These are phyloP conservation scores for Cryptococcus jaspeensis DNA, from an alignment of 1,284 basidiomycete genomes.

Conservation along the genomic window DNA sequence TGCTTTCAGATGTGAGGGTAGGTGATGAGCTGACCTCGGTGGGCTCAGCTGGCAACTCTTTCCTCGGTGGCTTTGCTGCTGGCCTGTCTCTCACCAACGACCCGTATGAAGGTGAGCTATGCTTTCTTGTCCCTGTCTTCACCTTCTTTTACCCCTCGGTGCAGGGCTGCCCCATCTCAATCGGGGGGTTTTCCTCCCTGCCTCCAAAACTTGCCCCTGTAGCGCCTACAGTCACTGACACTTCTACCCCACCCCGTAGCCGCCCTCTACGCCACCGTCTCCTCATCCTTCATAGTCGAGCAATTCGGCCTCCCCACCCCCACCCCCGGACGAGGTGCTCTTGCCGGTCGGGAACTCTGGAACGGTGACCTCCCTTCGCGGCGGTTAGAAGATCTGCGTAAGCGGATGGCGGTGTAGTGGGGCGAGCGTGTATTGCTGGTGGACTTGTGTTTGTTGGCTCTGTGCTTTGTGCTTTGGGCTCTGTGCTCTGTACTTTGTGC, in stretches of 20 bases:
- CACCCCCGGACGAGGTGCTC: not conserved
- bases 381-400: conserved; percentile 20
- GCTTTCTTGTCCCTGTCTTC: not conserved
- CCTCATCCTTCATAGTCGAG: conserved; percentile 45
- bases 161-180: no score
- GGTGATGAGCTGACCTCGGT: not conserved
- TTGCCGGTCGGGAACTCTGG: conserved; percentile 26
- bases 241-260: not conserved
- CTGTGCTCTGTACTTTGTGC: not conserved
- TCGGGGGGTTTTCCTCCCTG: no score
- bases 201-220: no score
- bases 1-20: not conserved
- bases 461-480: not conserved
- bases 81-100: conserved; percentile 33
- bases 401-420: not conserved
- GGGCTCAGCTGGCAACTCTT: conserved; percentile 41
- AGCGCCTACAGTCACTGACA: no score
- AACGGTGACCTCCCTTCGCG: conserved; percentile 34
- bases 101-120: conserved; percentile 32
- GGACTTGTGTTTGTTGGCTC: not conserved
- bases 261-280: conserved; percentile 35
- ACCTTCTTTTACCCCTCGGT: no score
- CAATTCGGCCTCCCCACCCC: conserved; percentile 39
- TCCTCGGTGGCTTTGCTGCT: conserved; percentile 44
- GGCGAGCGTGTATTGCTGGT: not conserved